Percentiles rank a stretch among this genome's conserved stretches.
Evolutionary conservation across 352 stramenopile species (phyloP).

Genomic region (Hyaloperonospora brassicae): DNA sequence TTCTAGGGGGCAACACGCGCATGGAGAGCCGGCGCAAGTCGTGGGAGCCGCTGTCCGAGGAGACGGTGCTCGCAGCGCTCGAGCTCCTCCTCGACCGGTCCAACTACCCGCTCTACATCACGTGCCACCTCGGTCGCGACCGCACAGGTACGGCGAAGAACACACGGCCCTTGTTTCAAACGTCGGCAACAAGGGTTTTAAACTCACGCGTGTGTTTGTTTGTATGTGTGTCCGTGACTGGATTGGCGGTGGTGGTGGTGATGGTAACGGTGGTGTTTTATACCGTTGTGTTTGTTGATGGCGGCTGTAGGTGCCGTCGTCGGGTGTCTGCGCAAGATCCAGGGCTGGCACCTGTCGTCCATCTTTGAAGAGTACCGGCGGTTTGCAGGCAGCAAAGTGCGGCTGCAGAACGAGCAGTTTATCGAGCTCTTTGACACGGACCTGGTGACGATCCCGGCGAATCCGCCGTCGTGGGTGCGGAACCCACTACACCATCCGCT

Average conservation of each 20-base stretch:
- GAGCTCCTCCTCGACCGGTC: constrained; percentile 84
- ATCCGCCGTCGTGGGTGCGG: constrained; percentile 63
- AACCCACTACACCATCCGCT: constrained; percentile 21
- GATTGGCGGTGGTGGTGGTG: no score
- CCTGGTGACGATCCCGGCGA: constrained; percentile 77
- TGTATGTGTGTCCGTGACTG: not conserved
- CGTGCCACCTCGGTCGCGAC: constrained; percentile 85
- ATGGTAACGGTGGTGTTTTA: no score
- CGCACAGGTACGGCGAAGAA: constrained; percentile 51
- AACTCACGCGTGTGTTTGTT: not conserved
- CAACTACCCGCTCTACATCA: constrained; percentile 89
- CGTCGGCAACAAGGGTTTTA: no score
- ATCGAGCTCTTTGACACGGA: constrained; percentile 93
- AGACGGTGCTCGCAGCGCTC: constrained; percentile 86
- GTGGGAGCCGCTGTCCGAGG: constrained; percentile 80
- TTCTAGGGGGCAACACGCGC: constrained; percentile 81
- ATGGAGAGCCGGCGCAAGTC: constrained; percentile 83
- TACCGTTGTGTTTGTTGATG: no score
- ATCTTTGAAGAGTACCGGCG: constrained; percentile 91
- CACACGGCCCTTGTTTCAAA: no score
- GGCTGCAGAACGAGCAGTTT: constrained; percentile 90
- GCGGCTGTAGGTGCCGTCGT: constrained; percentile 60
- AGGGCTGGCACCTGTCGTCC: constrained; percentile 88
- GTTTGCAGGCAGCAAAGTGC: constrained; percentile 86
- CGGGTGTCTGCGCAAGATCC: constrained; percentile 87